Percentiles rank a stretch among this genome's conserved stretches.
Conservation (phyloP, 257 asterid species). For the Solanum phureja region DNA sequence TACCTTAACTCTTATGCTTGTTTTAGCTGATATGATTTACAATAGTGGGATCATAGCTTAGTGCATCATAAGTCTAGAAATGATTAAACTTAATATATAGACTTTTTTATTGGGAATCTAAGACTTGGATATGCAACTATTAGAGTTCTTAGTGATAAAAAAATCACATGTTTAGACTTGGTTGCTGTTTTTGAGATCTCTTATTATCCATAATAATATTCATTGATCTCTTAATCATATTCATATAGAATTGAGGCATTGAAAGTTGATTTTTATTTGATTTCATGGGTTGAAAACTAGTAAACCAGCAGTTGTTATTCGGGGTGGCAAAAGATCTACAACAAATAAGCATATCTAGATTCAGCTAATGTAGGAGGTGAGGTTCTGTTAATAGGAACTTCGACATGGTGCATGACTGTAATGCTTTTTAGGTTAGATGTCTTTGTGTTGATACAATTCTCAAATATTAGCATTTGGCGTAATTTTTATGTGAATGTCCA, state of each 20-base stretch:
- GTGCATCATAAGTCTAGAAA: no score
- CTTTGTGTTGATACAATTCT: not conserved
- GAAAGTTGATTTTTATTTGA: not conserved
- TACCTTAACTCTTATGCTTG: not conserved
- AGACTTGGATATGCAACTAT: no score
- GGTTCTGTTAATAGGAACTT: not conserved
- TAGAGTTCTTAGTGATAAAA: no score
- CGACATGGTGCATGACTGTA: not conserved
- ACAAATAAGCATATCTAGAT: conserved; percentile 8
- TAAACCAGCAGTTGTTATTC: not conserved
- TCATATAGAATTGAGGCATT: not conserved
- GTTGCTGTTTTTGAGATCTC: not conserved
- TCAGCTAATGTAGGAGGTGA: not conserved
- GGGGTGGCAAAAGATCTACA: conserved; percentile 7
- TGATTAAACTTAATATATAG: no score
- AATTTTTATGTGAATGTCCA: no score
- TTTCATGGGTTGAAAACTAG: conserved; percentile 8
- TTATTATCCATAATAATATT: no score
- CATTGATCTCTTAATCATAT: not conserved
- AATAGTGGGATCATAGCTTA: not conserved
- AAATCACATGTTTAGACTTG: no score
- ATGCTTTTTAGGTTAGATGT: not conserved
- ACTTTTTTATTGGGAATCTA: no score
- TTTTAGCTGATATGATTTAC: no score
- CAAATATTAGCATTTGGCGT: not conserved